Base-by-base conservation (phyloP, 202 grass and related monocot genomes). In the Elaeis oleifera region DNA sequence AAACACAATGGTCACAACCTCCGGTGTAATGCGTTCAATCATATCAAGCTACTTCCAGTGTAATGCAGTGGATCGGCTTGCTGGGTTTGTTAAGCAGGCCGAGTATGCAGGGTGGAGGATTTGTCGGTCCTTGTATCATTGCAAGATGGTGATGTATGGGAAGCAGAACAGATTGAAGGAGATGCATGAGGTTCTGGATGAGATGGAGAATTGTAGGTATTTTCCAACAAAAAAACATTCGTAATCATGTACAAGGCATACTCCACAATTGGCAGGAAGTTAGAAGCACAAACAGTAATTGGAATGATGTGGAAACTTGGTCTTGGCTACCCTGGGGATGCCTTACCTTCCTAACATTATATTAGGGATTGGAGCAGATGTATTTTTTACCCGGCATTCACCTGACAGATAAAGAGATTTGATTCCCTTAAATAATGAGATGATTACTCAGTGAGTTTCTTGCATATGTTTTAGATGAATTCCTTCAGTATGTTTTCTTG, bases 71-170 rank as follows among this genome's bases (percentile, higher is more conserved):
- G 82, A 99, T 64, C 84, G 74, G 73, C 88, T 92, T 0, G 80
- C 65, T 24, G 53, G 29, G 71, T 99, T 92, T 78, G 49, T 86
- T 39, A 75, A 28, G 57, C 75, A 29, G 7, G 82, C 88, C 63
- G 77, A 89, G 61, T 55, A 73, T 51, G 84, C 88, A 2, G 82
- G 88, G 1, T 92, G 94, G 94, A 89, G 75, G 68, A 71, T 97
- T 29, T 89, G 82, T 65, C 81, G 74, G 26, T 82, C 83, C 64
- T 68, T 99, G 57, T 92, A 89, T 67, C 88, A 97, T 76, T 89
- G 84, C 74, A 97, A 92, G 62, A 92, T 92, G 94, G 77, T 79
- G 61, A 86, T 97, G 88, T 92, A 92, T 86, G 87, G 81, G 26
- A 81, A 75, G 59, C 62, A 73, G 23, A 79, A 67, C 1, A 79